Percentiles rank a stretch among this genome's conserved stretches.
phyloP scores from a whole-genome alignment of 2,329 filamentous ascomycete species.

The Leptodontidium sp. region DNA sequence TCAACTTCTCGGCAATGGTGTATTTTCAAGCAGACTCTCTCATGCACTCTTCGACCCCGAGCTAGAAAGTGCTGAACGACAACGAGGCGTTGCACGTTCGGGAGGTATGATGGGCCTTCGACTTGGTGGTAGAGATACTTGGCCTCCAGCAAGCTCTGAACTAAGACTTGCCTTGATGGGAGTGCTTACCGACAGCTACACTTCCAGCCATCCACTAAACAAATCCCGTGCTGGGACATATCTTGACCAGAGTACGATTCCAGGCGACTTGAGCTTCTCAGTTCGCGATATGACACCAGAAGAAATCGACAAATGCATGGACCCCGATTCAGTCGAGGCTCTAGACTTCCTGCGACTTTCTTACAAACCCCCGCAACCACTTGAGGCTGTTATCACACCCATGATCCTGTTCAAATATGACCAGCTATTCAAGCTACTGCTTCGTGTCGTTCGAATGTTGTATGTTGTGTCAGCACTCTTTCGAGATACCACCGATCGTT shows the following conservation, averaged over 20 bases:
- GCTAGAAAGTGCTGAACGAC: constrained; percentile 79
- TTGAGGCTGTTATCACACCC: constrained; percentile 78
- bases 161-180: constrained; percentile 89
- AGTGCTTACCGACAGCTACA: constrained; percentile 79
- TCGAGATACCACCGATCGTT: constrained; percentile 59
- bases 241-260: constrained; percentile 55
- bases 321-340: constrained; percentile 83
- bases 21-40: constrained; percentile 81
- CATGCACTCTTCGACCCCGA: constrained; percentile 87
- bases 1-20: constrained; percentile 83
- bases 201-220: constrained; percentile 39
- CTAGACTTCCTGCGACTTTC: constrained; percentile 92
- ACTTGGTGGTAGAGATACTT: constrained; percentile 80
- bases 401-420: constrained; percentile 82
- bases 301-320: constrained; percentile 84
- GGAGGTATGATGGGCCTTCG: constrained; percentile 83
- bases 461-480: constrained; percentile 75
- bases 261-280: constrained; percentile 80
- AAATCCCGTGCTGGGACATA: constrained; percentile 45
- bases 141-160: constrained; percentile 95
- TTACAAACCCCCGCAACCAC: constrained; percentile 77
- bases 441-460: constrained; percentile 80
- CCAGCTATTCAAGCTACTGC: constrained; percentile 79
- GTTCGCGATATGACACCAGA: constrained; percentile 81
- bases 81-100: constrained; percentile 71